phyloP scores from a whole-genome alignment of 1,284 basidiomycete genomes.

The Irpex lacteus region DNA sequence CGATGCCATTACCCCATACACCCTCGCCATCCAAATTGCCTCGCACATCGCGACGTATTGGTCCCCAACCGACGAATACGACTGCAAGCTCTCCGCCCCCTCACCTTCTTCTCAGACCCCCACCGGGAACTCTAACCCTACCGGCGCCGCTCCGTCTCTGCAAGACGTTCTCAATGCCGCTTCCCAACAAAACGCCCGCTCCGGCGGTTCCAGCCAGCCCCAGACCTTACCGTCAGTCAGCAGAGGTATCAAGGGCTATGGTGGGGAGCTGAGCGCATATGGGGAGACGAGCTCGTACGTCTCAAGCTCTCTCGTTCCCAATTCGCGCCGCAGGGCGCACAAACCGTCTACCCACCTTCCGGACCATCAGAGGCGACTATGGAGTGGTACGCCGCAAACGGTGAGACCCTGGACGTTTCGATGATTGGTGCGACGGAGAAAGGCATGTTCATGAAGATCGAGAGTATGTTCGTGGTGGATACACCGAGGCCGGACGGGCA shows the following conservation, averaged over 20 bases:
- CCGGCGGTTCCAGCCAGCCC: constrained; percentile 12
- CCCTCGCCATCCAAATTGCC: constrained; percentile 66
- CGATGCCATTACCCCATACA: constrained; percentile 57
- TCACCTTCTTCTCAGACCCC: constrained; percentile 4
- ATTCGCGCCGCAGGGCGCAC: constrained; percentile 60
- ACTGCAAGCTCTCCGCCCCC: constrained; percentile 43
- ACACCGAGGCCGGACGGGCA: constrained; percentile 37
- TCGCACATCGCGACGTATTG: constrained; percentile 56
- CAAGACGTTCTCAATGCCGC: constrained; percentile 18
- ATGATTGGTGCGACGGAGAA: constrained; percentile 55
- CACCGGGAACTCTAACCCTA: background rate
- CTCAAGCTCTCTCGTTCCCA: constrained; percentile 65
- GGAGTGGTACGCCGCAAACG: constrained; percentile 26
- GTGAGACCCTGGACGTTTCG: constrained; percentile 21
- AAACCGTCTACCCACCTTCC: constrained; percentile 55
- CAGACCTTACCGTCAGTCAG: constrained; percentile 38
- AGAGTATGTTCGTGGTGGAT: constrained; percentile 60
- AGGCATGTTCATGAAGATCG: constrained; percentile 66
- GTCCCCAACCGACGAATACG: constrained; percentile 71
- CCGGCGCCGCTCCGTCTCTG: constrained; percentile 5
- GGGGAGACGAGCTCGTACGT: constrained; percentile 82
- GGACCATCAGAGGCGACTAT: constrained; percentile 46
- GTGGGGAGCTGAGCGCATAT: constrained; percentile 89
- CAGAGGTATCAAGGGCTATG: constrained; percentile 76
- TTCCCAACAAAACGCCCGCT: background rate